phyloP scores from a whole-genome alignment of 352 stramenopile genomes.

The Aphanomyces stellatus region DNA sequence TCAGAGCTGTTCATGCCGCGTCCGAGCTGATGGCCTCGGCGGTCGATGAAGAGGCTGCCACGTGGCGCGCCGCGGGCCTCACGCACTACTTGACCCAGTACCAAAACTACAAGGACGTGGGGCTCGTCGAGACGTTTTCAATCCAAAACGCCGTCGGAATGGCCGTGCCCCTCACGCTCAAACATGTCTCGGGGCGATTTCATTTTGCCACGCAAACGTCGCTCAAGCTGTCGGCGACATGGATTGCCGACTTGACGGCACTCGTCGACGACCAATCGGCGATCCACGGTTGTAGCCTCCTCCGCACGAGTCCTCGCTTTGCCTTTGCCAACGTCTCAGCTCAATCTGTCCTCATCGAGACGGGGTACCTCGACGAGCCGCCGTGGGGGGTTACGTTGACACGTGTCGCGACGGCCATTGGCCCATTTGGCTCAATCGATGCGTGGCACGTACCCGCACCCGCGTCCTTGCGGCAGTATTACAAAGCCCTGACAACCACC shows the following conservation, averaged over 20 bases:
- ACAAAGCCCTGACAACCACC: not conserved
- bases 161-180: not conserved
- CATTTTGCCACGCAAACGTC: not conserved
- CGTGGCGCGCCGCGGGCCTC: not conserved
- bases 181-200: not conserved
- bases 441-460: not conserved
- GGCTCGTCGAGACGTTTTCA: not conserved
- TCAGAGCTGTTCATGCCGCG: not conserved
- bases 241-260: not conserved
- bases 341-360: not conserved
- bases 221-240: conserved; percentile 4
- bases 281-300: not conserved
- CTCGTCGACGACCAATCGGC: not conserved
- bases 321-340: not conserved
- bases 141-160: conserved; percentile 6
- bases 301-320: not conserved
- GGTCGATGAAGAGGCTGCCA: not conserved
- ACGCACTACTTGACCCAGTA: not conserved
- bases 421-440: conserved; percentile 10
- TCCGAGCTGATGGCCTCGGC: not conserved
- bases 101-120: conserved; percentile 12
- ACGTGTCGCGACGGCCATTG: not conserved
- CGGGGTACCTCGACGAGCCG: not conserved
- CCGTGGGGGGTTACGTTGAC: not conserved
- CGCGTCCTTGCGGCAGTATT: not conserved